Conservation (phyloP, 768 basidiomycete genomes). For the Russula griseocarnosa region DNA sequence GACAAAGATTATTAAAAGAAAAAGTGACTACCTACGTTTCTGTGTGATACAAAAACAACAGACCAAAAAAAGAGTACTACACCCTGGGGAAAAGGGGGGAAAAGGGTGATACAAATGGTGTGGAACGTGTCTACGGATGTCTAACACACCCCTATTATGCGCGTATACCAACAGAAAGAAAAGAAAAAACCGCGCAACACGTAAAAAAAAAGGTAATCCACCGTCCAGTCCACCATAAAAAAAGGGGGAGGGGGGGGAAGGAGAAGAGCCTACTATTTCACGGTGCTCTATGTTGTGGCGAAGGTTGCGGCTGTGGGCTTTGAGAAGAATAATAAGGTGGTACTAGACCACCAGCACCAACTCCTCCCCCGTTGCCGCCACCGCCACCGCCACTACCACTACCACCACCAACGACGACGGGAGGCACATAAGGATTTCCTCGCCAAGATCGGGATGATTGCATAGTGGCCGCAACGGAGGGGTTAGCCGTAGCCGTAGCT, state of each 20-base stretch:
- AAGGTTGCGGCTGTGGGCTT: constrained; percentile 2
- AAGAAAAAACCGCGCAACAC: background rate
- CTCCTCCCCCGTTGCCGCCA: background rate
- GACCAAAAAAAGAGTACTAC: background rate
- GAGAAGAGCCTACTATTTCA: constrained; percentile 4
- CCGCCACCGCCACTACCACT: background rate
- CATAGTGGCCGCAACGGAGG: background rate
- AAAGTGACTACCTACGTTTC: constrained; percentile 13
- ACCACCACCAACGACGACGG: background rate
- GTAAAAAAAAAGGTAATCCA: background rate
- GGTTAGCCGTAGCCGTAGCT: background rate
- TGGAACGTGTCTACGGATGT: background rate
- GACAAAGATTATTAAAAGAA: constrained; percentile 1
- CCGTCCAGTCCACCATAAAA: background rate
- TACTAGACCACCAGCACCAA: background rate
- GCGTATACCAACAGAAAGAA: background rate
- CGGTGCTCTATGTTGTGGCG: constrained; percentile 27
- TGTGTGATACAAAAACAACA: constrained; percentile 13
- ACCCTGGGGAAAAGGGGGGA: background rate
- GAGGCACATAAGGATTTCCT: constrained; percentile 12
- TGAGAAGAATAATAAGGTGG: constrained; percentile 21
- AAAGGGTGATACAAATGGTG: background rate
- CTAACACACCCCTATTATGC: background rate
- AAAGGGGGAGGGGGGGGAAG: background rate
- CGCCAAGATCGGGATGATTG: constrained; percentile 13